A percentile compares a stretch with the other conserved stretches of the same genome.
Evolutionary conservation across 1,284 basidiomycete species (phyloP).

Genomic region (Sanghuangporus sanghuang): DNA sequence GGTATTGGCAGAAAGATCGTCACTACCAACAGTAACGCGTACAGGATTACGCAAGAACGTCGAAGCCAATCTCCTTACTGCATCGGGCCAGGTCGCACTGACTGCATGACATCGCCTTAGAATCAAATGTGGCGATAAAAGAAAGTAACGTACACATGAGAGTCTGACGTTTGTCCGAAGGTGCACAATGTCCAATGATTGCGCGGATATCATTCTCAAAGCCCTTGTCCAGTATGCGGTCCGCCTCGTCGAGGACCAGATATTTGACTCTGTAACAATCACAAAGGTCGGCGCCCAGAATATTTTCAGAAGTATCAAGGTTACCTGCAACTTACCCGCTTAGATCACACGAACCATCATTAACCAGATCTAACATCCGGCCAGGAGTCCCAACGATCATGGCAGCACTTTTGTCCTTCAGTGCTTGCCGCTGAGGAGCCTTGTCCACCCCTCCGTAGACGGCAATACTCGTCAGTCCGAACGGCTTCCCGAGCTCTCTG

Average conservation of each 20-base stretch:
- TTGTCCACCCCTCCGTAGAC: slow-evolving; percentile 93
- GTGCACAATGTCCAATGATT: slow-evolving; percentile 82
- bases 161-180: slow-evolving; percentile 68
- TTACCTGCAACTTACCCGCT: slow-evolving; percentile 52
- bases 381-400: slow-evolving; percentile 96
- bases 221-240: slow-evolving; percentile 97
- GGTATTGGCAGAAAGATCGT: slow-evolving; percentile 93
- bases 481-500: slow-evolving; percentile 68
- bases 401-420: slow-evolving; percentile 53
- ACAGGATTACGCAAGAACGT: slow-evolving; percentile 87
- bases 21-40: slow-evolving; percentile 91
- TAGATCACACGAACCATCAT: slow-evolving; percentile 81
- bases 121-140: not conserved
- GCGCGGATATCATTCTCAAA: slow-evolving; percentile 97
- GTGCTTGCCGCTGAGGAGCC: slow-evolving; percentile 65
- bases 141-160: slow-evolving; percentile 75
- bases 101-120: slow-evolving; percentile 40
- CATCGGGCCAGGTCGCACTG: slow-evolving; percentile 97
- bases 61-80: slow-evolving; percentile 89
- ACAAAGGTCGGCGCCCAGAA: not conserved
- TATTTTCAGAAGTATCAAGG: not conserved
- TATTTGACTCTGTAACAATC: slow-evolving; percentile 66
- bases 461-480: slow-evolving; percentile 78
- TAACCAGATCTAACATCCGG: slow-evolving; percentile 84
- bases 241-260: slow-evolving; percentile 95